A percentile compares a stretch with the other conserved stretches of the same genome.
Conservation (phyloP, 306 rosid genomes). For the Hippophae tibetana region DNA sequence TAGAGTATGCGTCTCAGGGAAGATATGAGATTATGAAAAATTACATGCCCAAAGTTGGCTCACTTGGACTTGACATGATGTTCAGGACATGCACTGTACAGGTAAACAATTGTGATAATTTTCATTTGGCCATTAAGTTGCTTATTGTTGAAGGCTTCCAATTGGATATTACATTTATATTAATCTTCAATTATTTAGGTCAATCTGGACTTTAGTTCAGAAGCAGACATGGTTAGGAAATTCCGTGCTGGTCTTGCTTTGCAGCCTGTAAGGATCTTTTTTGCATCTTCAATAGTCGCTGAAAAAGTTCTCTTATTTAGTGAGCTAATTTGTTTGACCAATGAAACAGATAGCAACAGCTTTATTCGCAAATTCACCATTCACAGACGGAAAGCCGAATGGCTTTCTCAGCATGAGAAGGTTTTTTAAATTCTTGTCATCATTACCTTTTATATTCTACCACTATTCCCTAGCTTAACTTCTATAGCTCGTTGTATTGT, state of each 20-base stretch:
- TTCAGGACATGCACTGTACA: slow-evolving; percentile 98
- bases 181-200: slow-evolving; percentile 43
- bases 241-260: slow-evolving; percentile 90
- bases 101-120: slow-evolving; percentile 35
- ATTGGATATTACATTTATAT: slow-evolving; percentile 14
- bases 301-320: slow-evolving; percentile 11
- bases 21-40: slow-evolving; percentile 85
- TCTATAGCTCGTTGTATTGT: slow-evolving; percentile 18
- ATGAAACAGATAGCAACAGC: slow-evolving; percentile 92
- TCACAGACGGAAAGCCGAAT: slow-evolving; percentile 90
- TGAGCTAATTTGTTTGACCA: slow-evolving; percentile 24
- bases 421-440: slow-evolving; percentile 26
- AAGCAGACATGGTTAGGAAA: slow-evolving; percentile 89
- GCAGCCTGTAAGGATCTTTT: slow-evolving; percentile 74
- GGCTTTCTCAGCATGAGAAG: slow-evolving; percentile 95
- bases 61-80: slow-evolving; percentile 98
- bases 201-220: slow-evolving; percentile 92
- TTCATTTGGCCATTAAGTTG: slow-evolving; percentile 4
- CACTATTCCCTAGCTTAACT: slow-evolving; percentile 2
- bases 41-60: slow-evolving; percentile 96
- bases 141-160: neutral
- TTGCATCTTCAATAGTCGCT: slow-evolving; percentile 10
- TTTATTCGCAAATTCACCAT: slow-evolving; percentile 94
- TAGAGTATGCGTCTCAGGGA: slow-evolving; percentile 52
- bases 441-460: slow-evolving; percentile 8